Evolutionary conservation across 805 yeast genomes (phyloP).

Genomic region (Metschnikowia matae): DNA sequence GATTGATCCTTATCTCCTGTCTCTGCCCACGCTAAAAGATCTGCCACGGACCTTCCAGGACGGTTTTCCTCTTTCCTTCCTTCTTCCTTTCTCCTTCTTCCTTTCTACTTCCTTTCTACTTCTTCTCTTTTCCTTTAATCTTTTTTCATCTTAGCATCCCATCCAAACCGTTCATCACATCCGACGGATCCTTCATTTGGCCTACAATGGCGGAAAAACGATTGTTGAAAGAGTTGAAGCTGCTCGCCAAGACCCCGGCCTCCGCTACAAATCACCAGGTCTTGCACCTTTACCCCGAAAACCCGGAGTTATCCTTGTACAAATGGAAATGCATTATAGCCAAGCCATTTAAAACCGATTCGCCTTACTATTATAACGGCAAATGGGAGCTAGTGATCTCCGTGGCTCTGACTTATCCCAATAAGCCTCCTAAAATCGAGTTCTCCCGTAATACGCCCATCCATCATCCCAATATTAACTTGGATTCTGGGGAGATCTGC

Average conservation of each 20-base stretch:
- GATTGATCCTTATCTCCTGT: too few relatives aligned
- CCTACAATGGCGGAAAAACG: conserved; percentile 38
- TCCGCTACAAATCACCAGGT: conserved; percentile 34
- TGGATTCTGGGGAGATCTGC: conserved; percentile 62
- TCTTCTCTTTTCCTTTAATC: too few relatives aligned
- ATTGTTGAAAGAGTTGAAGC: conserved; percentile 36
- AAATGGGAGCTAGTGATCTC: conserved; percentile 47
- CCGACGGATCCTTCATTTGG: background rate
- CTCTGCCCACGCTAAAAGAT: too few relatives aligned
- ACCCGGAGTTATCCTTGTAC: conserved; percentile 14
- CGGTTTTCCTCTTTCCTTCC: too few relatives aligned
- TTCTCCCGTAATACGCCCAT: conserved; percentile 43
- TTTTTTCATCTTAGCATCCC: background rate
- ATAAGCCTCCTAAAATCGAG: conserved; percentile 51
- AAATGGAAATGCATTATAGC: conserved; percentile 16
- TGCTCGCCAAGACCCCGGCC: conserved; percentile 28
- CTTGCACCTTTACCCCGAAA: conserved; percentile 39
- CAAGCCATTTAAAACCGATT: conserved; percentile 31
- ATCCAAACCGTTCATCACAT: background rate
- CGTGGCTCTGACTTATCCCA: conserved; percentile 51
- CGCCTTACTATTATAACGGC: conserved; percentile 50
- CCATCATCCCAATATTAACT: conserved; percentile 39
- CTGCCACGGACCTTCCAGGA: too few relatives aligned
- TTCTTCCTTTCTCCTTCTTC: too few relatives aligned
- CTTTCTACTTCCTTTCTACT: too few relatives aligned